Base-by-base conservation (phyloP, 768 basidiomycete species). In the Pulveroboletus frians region DNA sequence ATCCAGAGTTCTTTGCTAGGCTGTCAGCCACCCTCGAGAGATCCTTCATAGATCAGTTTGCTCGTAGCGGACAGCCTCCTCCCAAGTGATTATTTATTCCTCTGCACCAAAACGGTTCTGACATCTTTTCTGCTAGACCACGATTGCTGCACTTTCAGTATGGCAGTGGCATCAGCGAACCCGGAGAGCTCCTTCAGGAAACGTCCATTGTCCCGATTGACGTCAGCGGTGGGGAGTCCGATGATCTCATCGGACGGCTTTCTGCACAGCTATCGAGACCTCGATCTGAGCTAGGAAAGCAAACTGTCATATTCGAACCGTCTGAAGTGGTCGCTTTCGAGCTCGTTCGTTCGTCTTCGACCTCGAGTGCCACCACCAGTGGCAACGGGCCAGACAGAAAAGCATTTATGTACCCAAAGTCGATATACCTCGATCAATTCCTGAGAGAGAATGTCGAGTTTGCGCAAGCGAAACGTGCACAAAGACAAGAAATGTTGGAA, bases 381-480 rank as follows among this genome's bases (percentile, higher is more conserved):
- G 60, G 57, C 2, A 54, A 56, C 4, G 59, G 52, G 21, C 39
- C 42, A 15, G 67, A 70, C 27, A 68, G 59, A 23, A 63, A 63
- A 48, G 56, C 55, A 4, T 83, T 90, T 54, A 64, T 62, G 13
- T 92, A 77, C 55, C 88, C 88, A 2, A 78, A 76, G 55, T 70
- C 72, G 17, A 70, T 92, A 40, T 88, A 80, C 61, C 70, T 91
- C 39, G 89, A 92, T 60, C 79, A 81, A 43, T 92, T 88, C 56
- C 55, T 90, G 53, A 72, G 72, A 42, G 73, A 75, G 43, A 88
- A 86, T 36, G 55, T 78, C 4, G 72, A 73, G 8, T 56, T 75
- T 23, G 70, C 74, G 11, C 63, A 65, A 13, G 57, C 60, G 39
- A 74, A 72, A 56, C 56, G 71, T 29, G 50, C 9, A 36, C 52